Percentiles rank a stretch among this genome's conserved stretches.
These are phyloP conservation scores for Aspergillus sp. DNA, from an alignment of 2,329 filamentous ascomycete genomes.

Conservation along the genomic window DNA sequence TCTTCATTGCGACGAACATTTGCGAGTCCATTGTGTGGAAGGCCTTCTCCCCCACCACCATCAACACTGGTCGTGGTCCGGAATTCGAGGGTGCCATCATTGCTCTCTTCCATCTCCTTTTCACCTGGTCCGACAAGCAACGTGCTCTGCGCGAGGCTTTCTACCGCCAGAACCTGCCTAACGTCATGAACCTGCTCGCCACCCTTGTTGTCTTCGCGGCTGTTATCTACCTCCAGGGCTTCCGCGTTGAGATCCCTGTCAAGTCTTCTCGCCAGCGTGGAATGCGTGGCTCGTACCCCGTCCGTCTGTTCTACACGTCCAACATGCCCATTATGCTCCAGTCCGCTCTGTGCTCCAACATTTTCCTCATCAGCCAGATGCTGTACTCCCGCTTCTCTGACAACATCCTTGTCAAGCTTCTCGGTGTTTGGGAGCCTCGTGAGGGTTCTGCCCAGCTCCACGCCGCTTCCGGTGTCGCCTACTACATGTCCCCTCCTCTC, in stretches of 20 bases:
- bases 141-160: constrained; percentile 97
- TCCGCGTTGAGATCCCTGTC: constrained; percentile 99
- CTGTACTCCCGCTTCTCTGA: constrained; percentile 98
- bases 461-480: constrained; percentile 88
- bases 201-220: constrained; percentile 92
- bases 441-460: constrained; percentile 93
- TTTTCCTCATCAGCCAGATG: constrained; percentile 99
- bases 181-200: constrained; percentile 97
- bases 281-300: constrained; percentile 95
- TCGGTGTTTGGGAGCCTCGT: constrained; percentile 97
- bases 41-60: constrained; percentile 97
- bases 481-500: constrained; percentile 99
- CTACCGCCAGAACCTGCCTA: constrained; percentile 98
- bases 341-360: constrained; percentile 96
- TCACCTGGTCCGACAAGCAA: constrained; percentile 99
- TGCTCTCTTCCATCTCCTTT: constrained; percentile 92
- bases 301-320: constrained; percentile 99
- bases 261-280: constrained; percentile 99
- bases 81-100: constrained; percentile 99
- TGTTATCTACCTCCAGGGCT: constrained; percentile 98
- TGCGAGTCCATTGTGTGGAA: constrained; percentile 99
- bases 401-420: constrained; percentile 95
- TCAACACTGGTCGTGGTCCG: constrained; percentile 98
- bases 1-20: constrained; percentile 99
- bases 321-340: constrained; percentile 99